Evolutionary conservation across 371 early-diverging fungal species (phyloP).

Genomic region (Phascolomyces articulosus): DNA sequence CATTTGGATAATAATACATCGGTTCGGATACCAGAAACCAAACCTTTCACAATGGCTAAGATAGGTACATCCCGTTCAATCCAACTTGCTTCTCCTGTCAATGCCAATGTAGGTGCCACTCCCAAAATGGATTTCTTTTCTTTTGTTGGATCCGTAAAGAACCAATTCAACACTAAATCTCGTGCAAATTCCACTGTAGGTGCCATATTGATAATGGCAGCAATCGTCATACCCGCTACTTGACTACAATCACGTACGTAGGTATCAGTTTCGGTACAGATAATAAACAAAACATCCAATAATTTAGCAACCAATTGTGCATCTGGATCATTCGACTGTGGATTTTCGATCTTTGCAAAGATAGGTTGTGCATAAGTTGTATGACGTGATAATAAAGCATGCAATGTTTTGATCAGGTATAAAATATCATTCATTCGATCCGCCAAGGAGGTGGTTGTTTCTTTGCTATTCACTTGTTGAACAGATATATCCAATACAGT

Average conservation of each 20-base stretch:
- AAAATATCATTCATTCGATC: slow-evolving; percentile 46
- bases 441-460: slow-evolving; percentile 11
- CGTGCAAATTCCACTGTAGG: slow-evolving; percentile 27
- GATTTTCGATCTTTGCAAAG: slow-evolving; percentile 11
- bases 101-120: slow-evolving; percentile 15
- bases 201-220: slow-evolving; percentile 39
- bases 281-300: slow-evolving; percentile 26
- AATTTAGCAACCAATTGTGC: slow-evolving; percentile 18
- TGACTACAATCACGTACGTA: slow-evolving; percentile 54
- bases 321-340: slow-evolving; percentile 16
- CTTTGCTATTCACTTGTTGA: background rate
- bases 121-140: slow-evolving; percentile 12
- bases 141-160: slow-evolving; percentile 21
- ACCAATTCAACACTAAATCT: slow-evolving; percentile 39
- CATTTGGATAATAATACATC: slow-evolving; percentile 45
- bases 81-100: slow-evolving; percentile 34
- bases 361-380: slow-evolving; percentile 11
- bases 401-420: slow-evolving; percentile 38
- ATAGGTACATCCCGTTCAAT: slow-evolving; percentile 42
- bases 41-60: slow-evolving; percentile 56
- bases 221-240: slow-evolving; percentile 52
- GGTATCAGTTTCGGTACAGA: slow-evolving; percentile 30
- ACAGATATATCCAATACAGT: background rate
- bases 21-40: slow-evolving; percentile 55
- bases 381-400: slow-evolving; percentile 43